Evolutionary conservation across 2,329 filamentous ascomycete species (phyloP).

Genomic region (Xylariaceae sp.): DNA sequence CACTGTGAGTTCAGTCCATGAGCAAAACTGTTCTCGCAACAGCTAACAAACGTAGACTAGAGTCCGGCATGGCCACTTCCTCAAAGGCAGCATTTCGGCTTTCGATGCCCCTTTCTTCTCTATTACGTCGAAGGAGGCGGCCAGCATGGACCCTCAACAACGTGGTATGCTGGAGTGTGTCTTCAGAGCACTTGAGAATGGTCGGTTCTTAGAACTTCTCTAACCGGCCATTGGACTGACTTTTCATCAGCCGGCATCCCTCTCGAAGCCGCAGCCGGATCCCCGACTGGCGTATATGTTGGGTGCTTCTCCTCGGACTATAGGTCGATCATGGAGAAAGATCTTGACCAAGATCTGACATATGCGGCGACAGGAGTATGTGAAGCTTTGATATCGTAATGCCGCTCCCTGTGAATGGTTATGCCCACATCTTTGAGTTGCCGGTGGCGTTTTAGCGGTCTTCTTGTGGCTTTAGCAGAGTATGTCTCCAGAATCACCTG

Average conservation of each 20-base stretch:
- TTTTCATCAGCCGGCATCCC: constrained; percentile 22
- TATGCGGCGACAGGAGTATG: constrained; percentile 28
- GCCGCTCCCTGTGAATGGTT: background rate
- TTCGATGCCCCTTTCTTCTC: constrained; percentile 33
- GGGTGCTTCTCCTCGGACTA: constrained; percentile 29
- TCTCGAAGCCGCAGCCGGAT: constrained; percentile 20
- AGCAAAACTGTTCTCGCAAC: background rate
- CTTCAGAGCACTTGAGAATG: constrained; percentile 28
- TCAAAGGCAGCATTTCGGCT: constrained; percentile 20
- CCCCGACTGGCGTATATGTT: constrained; percentile 29
- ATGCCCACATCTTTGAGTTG: too few species aligned
- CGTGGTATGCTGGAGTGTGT: constrained; percentile 25
- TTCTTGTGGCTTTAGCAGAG: background rate
- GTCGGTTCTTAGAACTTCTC: background rate
- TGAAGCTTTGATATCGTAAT: background rate
- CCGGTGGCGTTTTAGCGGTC: too few species aligned
- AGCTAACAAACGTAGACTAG: constrained; percentile 18
- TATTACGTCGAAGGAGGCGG: constrained; percentile 28
- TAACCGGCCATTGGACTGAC: constrained; percentile 1
- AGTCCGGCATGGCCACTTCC: constrained; percentile 28
- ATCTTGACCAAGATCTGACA: constrained; percentile 24
- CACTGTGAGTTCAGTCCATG: constrained; percentile 27
- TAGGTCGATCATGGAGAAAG: constrained; percentile 28
- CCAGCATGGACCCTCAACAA: constrained; percentile 28
- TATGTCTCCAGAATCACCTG: background rate